Conservation (phyloP, 176 grass and related monocot genomes). For the Phragmites australis region DNA sequence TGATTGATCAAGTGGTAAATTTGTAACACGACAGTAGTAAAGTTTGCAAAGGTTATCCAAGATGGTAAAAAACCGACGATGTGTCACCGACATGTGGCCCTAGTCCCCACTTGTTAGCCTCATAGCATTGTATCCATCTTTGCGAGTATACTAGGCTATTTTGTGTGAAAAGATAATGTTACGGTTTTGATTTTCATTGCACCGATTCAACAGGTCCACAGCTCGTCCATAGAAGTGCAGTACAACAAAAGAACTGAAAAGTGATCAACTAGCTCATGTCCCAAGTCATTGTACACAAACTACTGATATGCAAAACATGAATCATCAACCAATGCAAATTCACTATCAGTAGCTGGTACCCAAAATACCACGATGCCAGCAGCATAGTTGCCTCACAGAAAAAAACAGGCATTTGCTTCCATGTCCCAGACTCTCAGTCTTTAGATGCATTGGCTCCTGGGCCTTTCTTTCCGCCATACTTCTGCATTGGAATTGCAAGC, state of each 20-base stretch:
- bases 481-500: constrained; percentile 50
- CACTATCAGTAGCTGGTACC: constrained; percentile 46
- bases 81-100: background rate
- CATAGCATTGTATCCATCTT: too few relatives aligned
- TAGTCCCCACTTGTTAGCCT: background rate
- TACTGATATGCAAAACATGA: constrained; percentile 25
- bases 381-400: background rate
- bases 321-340: constrained; percentile 27
- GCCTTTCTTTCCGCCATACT: constrained; percentile 63
- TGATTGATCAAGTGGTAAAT: background rate
- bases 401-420: background rate
- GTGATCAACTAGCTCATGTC: background rate
- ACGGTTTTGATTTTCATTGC: constrained; percentile 17
- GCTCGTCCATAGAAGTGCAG: background rate
- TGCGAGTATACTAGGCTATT: too few relatives aligned
- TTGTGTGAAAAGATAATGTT: background rate
- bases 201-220: background rate
- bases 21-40: background rate
- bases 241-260: constrained; percentile 21
- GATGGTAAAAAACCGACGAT: background rate
- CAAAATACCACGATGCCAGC: constrained; percentile 35
- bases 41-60: background rate
- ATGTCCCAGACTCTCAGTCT: constrained; percentile 21
- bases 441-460: constrained; percentile 49
- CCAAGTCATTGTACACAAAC: constrained; percentile 30